Base-by-base conservation (phyloP, 768 basidiomycete species). In the Pisolithus albus region DNA sequence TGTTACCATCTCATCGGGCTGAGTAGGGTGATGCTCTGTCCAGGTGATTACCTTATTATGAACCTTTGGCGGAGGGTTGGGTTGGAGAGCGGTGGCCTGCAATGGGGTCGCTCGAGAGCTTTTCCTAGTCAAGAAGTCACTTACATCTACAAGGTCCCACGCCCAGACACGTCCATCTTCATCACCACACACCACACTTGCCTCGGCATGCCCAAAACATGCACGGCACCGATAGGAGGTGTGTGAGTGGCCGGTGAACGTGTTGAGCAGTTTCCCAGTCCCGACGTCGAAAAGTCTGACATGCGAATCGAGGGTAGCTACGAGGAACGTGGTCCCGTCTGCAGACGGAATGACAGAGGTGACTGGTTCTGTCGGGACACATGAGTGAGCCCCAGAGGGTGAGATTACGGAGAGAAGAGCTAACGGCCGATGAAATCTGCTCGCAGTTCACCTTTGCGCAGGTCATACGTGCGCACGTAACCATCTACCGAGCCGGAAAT, bases 101-200 rank as follows among this genome's bases (percentile, higher is more conserved):
- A 19, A 26, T 9, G 9, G 53, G 49, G 41, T 46, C 44, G 41
- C 41, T 23, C 38, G 10, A 23, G 24, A 16, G n/a, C 41, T 36
- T 16, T 16, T 16, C 21, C 11, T 5, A 24, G 21, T 4, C 30
- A 10, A 24, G 7, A 3, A 13, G 18, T 9, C 2, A 70, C 81
- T 62, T 68, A 94, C 94, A 65, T 91, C 88, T 19, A 97, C 79
- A 53, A 97, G 72, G 59, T 95, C 91, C 94, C 94, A 99, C 39
- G 82, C 82, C 91, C 92, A 96, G 3, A 99, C 72, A 54, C 69
- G 72, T 0, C 96, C 96, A 7, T 84, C 78, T 68, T 97, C 96
- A 63, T 98, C 96, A 8, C 96, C 96, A 54, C 81, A 84, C 5
- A 95, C 64, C 15, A 98, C 82, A 23, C 66, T 81, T 7, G 84